A percentile compares a stretch with the other conserved stretches of the same genome.
phyloP scores from a whole-genome alignment of 176 grass and related monocot genomes.

The Aegilops longissima region DNA sequence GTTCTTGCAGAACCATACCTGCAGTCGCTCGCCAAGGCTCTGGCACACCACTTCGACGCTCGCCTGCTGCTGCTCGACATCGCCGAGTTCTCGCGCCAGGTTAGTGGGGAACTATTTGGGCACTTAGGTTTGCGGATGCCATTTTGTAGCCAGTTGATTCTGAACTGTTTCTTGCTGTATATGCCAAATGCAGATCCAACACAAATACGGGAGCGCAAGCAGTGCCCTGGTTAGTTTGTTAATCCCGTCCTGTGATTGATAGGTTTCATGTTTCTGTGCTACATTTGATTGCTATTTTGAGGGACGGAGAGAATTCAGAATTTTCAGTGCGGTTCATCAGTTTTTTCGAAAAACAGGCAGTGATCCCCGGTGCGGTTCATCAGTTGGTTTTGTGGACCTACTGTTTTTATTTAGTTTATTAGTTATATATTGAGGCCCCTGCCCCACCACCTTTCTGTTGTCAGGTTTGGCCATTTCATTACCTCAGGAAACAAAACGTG shows the following conservation, averaged over 20 bases:
- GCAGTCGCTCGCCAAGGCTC: constrained; percentile 60
- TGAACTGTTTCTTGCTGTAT: constrained; percentile 12
- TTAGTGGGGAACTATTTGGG: background rate
- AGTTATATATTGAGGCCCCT: background rate
- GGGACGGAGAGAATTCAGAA: background rate
- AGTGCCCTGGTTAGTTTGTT: constrained; percentile 43
- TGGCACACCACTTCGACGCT: constrained; percentile 67
- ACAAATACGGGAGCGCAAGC: constrained; percentile 57
- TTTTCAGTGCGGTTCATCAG: background rate
- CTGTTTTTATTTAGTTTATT: background rate
- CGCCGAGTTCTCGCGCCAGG: constrained; percentile 55
- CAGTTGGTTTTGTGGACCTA: constrained; percentile 6
- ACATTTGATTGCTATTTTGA: background rate
- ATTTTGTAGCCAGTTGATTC: constrained; percentile 14
- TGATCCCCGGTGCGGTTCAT: background rate
- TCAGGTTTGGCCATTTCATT: background rate
- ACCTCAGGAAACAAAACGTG: background rate
- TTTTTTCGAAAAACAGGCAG: background rate
- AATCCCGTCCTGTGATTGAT: background rate
- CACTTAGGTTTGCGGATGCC: background rate
- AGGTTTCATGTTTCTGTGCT: background rate
- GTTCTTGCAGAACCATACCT: constrained; percentile 64
- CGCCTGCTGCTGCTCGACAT: constrained; percentile 66
- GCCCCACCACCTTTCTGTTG: background rate
- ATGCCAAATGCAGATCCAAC: constrained; percentile 59